Percentiles rank a stretch among this genome's conserved stretches.
Conservation (phyloP, 305 asterid species). For the Fraxinus floribunda region DNA sequence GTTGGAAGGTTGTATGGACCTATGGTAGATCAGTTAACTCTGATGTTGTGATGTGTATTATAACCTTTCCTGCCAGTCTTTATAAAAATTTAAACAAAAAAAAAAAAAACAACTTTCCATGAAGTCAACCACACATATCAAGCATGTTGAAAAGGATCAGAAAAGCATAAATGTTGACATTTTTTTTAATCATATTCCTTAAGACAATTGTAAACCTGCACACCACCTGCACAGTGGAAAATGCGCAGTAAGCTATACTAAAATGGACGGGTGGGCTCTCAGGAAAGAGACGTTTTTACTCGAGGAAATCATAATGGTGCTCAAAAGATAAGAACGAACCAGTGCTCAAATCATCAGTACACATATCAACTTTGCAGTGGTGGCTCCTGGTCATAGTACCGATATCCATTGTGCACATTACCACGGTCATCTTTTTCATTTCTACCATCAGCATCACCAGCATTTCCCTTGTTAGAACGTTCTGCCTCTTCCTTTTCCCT, state of each 20-base stretch:
- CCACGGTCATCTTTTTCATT: slow-evolving; percentile 32
- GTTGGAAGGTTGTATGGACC: background rate
- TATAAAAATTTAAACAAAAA: no score
- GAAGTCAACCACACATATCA: slow-evolving; percentile 29
- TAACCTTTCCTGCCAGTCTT: background rate
- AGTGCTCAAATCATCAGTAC: slow-evolving; percentile 35
- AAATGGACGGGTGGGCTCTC: slow-evolving; percentile 22
- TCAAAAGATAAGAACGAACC: slow-evolving; percentile 46
- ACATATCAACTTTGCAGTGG: slow-evolving; percentile 38
- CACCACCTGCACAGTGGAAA: slow-evolving; percentile 98
- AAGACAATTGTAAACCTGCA: slow-evolving; percentile 81
- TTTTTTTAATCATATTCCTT: slow-evolving; percentile 46
- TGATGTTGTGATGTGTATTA: background rate
- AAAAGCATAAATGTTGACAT: slow-evolving; percentile 23
- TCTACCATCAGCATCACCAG: slow-evolving; percentile 29
- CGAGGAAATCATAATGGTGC: background rate
- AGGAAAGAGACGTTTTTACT: background rate
- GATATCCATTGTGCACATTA: slow-evolving; percentile 35
- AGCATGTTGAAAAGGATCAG: slow-evolving; percentile 12
- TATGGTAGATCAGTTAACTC: background rate
- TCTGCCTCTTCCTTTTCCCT: slow-evolving; percentile 82
- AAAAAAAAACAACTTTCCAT: background rate
- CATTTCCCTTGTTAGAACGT: slow-evolving; percentile 36
- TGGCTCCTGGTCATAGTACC: slow-evolving; percentile 25
- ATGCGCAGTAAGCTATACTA: slow-evolving; percentile 70